phyloP scores from a whole-genome alignment of 768 basidiomycete species.

The Lyophyllum semitale region DNA sequence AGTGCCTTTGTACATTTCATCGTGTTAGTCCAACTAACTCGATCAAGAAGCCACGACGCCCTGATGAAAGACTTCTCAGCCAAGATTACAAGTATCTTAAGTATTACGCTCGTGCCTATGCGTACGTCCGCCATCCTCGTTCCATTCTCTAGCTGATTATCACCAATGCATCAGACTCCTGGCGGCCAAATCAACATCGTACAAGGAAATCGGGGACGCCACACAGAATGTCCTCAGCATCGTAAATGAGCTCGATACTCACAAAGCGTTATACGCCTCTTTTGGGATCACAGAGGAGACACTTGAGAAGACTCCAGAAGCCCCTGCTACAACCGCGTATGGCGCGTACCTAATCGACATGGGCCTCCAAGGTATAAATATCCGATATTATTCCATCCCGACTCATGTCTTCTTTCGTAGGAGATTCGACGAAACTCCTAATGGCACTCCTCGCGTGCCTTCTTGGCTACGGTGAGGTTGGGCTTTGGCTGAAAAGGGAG shows the following conservation, averaged over 20 bases:
- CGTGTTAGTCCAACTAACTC: constrained; percentile 49
- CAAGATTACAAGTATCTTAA: constrained; percentile 83
- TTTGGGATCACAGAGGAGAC: constrained; percentile 70
- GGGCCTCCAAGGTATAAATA: constrained; percentile 66
- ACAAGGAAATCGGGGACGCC: constrained; percentile 61
- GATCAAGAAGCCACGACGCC: not conserved
- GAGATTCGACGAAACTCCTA: constrained; percentile 68
- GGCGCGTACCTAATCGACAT: constrained; percentile 83
- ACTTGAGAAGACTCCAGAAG: constrained; percentile 63
- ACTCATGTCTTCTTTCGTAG: constrained; percentile 31
- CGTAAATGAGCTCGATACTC: constrained; percentile 69
- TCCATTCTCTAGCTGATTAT: not conserved
- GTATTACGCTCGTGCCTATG: constrained; percentile 83
- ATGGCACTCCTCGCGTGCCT: constrained; percentile 86
- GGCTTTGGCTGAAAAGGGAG: constrained; percentile 75
- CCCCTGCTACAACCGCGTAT: constrained; percentile 78
- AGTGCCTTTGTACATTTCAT: constrained; percentile 84
- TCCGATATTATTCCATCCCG: not conserved
- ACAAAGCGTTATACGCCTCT: constrained; percentile 66
- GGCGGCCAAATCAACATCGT: constrained; percentile 73
- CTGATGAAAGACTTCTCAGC: constrained; percentile 31
- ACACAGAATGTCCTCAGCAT: constrained; percentile 66
- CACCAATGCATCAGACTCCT: constrained; percentile 55
- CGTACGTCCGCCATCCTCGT: constrained; percentile 37
- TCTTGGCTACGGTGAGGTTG: constrained; percentile 91